A percentile compares a stretch with the other conserved stretches of the same genome.
Conservation (phyloP, 2,329 filamentous ascomycete genomes). For the Cryphonectria radicalis region DNA sequence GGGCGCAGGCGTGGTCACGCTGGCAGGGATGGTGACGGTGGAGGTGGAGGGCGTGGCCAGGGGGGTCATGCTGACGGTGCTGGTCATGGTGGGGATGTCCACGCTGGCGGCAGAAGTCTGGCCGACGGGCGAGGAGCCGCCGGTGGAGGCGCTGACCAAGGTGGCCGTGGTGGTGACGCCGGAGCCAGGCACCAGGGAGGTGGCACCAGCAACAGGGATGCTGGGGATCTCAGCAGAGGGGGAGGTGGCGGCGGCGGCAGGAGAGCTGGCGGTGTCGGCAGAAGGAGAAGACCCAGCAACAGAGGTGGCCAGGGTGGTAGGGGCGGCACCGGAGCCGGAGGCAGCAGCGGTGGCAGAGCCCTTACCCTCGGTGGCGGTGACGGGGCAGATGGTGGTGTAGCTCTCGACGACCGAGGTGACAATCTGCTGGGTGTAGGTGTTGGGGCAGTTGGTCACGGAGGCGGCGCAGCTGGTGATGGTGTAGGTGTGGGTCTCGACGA, state of each 20-base stretch:
- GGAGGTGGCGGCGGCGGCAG: no score
- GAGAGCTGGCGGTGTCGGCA: background rate
- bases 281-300: background rate
- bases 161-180: background rate
- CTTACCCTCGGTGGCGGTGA: conserved; percentile 29
- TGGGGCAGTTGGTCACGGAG: conserved; percentile 38
- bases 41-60: conserved; percentile 29
- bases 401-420: conserved; percentile 35
- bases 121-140: conserved; percentile 17
- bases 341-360: conserved; percentile 10
- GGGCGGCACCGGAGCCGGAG: background rate
- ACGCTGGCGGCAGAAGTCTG: conserved; percentile 6
- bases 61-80: conserved; percentile 28
- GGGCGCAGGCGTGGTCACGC: conserved; percentile 31
- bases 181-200: background rate
- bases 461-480: conserved; percentile 39
- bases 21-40: conserved; percentile 32
- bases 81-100: conserved; percentile 21
- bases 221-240: conserved; percentile 10
- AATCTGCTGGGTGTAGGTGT: conserved; percentile 34
- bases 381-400: conserved; percentile 37
- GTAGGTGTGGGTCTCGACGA: conserved; percentile 35
- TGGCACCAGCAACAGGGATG: conserved; percentile 4
- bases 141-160: background rate
- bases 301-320: conserved; percentile 7